Base-by-base conservation (phyloP, 2,329 filamentous ascomycete species). In the Epichloe amarillans region DNA sequence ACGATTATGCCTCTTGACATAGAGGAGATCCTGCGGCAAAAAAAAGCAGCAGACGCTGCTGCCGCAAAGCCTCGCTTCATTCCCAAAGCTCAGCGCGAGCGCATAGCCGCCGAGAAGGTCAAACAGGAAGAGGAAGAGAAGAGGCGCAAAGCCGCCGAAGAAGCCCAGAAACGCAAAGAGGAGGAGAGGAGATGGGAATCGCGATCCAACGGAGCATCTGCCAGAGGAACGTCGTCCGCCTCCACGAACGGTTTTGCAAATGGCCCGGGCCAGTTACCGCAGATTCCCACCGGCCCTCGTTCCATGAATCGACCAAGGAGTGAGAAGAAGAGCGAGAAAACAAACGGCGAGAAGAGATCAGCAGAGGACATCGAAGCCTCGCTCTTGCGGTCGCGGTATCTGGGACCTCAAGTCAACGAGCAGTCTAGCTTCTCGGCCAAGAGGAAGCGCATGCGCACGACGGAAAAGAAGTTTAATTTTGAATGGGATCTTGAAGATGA, bases 391-490 rank as follows among this genome's bases (percentile, higher is more conserved):
- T 82, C 88, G 58, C 77, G 88, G 54, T 98, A 98, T 63, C 90
- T 97, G 77, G 93, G 93, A 3, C 85, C 88, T 1, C 88, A 95
- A 56, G 81, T 86, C 49, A 94, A 93, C 57, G 80, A 84, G 56
- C 77, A 75, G 51, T 90, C 86, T 4, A 95, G 79, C 38, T 96
- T 97, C 63, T 95, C 89, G 0, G 90, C 90, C 1, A 88, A 93
- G 72, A 98, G 97, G 77, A 97, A 97, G 73, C 80, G 91, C 51
- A 86, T 87, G 71, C 79, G 91, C 54, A 95, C 89, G 1, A 93
- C 88, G 1, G 91, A 95, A 62, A 88, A 90, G 69, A 97, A 98
- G 66, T 98, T 98, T 73, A 98, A 96, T 61, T 98, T 98, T 61
- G 93, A 95, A 60, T 98, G 93, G 93, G 94, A 95, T 59, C 79